These are phyloP conservation scores for Fusarium avenaceum DNA, from an alignment of 2,329 filamentous ascomycete genomes.

Conservation along the genomic window DNA sequence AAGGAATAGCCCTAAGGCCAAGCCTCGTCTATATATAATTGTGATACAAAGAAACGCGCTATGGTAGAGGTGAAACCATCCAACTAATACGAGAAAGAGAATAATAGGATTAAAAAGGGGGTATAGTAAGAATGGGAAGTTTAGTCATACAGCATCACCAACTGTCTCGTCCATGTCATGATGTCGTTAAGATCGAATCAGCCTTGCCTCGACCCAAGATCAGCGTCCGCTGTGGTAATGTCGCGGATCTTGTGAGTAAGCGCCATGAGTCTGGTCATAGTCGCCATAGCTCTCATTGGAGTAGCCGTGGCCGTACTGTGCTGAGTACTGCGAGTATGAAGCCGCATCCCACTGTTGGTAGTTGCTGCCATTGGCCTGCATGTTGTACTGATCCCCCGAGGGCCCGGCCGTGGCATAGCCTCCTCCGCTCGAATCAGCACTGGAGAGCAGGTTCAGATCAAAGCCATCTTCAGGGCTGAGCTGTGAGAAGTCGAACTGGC, in stretches of 20 bases:
- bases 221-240: conserved; percentile 34
- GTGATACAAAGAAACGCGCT: neutral
- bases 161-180: conserved; percentile 24
- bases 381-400: conserved; percentile 38
- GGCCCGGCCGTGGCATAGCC: conserved; percentile 45
- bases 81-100: conserved; percentile 19
- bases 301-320: conserved; percentile 44
- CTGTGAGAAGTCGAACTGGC: conserved; percentile 49
- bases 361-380: conserved; percentile 27
- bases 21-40: conserved; percentile 37
- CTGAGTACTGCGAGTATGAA: conserved; percentile 38
- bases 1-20: neutral
- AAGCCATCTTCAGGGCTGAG: conserved; percentile 52
- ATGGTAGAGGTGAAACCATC: conserved; percentile 6
- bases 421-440: conserved; percentile 38
- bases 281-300: conserved; percentile 32
- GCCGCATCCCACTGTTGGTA: conserved; percentile 39
- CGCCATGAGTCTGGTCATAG: conserved; percentile 38
- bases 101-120: conserved; percentile 36
- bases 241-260: conserved; percentile 43
- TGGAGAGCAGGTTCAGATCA: conserved; percentile 46
- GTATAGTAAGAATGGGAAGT: conserved; percentile 28
- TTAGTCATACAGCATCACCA: conserved; percentile 33
- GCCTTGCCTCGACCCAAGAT: conserved; percentile 22
- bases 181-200: conserved; percentile 39